Percentiles rank a stretch among this genome's conserved stretches.
Evolutionary conservation across 176 grass and related monocot genomes (phyloP).

Genomic region (Secale cereale): DNA sequence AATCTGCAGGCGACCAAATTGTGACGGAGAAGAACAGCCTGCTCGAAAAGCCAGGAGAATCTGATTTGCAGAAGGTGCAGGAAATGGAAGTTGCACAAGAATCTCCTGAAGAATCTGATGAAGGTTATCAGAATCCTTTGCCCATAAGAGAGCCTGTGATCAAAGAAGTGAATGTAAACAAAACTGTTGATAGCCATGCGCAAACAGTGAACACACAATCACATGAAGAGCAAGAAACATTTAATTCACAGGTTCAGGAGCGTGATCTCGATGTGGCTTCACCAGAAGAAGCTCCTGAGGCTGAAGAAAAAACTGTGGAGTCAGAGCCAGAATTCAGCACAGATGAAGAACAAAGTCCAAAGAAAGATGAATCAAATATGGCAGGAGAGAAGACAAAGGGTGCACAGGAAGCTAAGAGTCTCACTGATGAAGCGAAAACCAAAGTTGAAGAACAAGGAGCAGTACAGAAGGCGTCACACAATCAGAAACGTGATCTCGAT

Average conservation of each 20-base stretch:
- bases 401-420: slow-evolving; percentile 40
- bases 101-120: slow-evolving; percentile 15
- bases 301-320: slow-evolving; percentile 29
- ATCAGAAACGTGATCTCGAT: slow-evolving; percentile 34
- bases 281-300: slow-evolving; percentile 22
- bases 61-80: slow-evolving; percentile 17
- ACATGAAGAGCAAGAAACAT: slow-evolving; percentile 19
- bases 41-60: slow-evolving; percentile 21
- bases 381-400: slow-evolving; percentile 37
- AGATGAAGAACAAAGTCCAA: slow-evolving; percentile 38
- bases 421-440: slow-evolving; percentile 6
- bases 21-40: slow-evolving; percentile 13
- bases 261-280: slow-evolving; percentile 25
- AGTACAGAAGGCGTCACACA: slow-evolving; percentile 48
- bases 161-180: slow-evolving; percentile 33
- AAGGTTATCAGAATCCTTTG: slow-evolving; percentile 23
- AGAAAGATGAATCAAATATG: slow-evolving; percentile 26
- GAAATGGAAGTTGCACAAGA: slow-evolving; percentile 14
- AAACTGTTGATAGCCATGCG: slow-evolving; percentile 12
- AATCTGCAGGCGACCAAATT: slow-evolving; percentile 15
- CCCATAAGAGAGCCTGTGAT: slow-evolving; percentile 8
- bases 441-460: slow-evolving; percentile 46
- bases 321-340: slow-evolving; percentile 32
- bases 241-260: slow-evolving; percentile 36
- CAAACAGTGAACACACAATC: slow-evolving; percentile 28